Evolutionary conservation across 2,329 filamentous ascomycete species (phyloP).

Genomic region (Stemphylium lycopersici): DNA sequence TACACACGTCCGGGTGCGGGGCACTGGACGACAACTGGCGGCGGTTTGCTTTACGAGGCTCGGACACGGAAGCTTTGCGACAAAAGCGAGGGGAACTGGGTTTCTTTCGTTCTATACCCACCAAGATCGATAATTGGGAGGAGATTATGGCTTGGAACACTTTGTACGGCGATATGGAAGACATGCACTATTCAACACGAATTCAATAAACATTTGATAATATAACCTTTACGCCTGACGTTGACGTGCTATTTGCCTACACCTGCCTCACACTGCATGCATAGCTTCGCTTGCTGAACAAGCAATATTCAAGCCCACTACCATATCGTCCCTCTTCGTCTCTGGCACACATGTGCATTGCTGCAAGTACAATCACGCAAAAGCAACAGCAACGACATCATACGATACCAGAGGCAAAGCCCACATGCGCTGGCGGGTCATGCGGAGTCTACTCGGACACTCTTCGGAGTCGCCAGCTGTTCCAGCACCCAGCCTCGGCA

Average conservation of each 20-base stretch:
- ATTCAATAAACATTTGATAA: conserved; percentile 10
- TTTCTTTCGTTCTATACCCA: conserved; percentile 40
- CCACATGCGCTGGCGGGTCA: background rate
- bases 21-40: conserved; percentile 11
- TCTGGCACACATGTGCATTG: background rate
- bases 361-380: background rate
- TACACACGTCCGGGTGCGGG: conserved; percentile 22
- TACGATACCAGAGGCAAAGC: background rate
- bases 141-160: conserved; percentile 16
- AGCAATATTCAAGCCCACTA: background rate
- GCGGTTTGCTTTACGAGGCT: conserved; percentile 1
- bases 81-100: conserved; percentile 28
- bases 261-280: background rate
- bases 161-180: conserved; percentile 14
- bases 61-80: conserved; percentile 10
- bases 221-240: background rate
- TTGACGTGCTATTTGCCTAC: too few species aligned
- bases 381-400: background rate
- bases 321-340: background rate
- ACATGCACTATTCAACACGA: conserved; percentile 14
- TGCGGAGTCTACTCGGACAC: background rate
- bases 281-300: background rate
- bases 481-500: background rate
- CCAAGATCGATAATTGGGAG: conserved; percentile 27
- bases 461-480: background rate